phyloP scores from a whole-genome alignment of 257 asterid species.

The Capsicum rhomboideum region DNA sequence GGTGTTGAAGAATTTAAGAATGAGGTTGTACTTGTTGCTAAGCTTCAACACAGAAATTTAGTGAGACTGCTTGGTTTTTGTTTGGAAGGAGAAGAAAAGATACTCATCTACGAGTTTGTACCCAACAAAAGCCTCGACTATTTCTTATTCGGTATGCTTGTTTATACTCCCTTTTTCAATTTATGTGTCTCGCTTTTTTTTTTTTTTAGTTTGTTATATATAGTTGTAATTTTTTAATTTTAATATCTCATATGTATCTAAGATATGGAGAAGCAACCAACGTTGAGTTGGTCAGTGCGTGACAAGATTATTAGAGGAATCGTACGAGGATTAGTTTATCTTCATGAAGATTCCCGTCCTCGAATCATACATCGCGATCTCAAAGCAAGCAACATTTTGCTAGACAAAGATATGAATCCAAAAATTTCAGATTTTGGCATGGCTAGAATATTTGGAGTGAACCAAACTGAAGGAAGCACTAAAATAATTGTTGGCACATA shows the following conservation, averaged over 20 bases:
- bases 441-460: background rate
- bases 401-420: background rate
- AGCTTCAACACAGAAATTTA: background rate
- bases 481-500: background rate
- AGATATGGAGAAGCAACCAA: background rate
- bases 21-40: background rate
- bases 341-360: slow-evolving; percentile 1
- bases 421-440: background rate
- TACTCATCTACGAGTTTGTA: background rate
- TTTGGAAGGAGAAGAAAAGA: background rate
- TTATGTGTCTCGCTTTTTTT: background rate
- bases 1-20: background rate
- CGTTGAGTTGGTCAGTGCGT: background rate
- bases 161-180: background rate
- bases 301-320: background rate
- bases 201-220: background rate
- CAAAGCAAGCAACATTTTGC: background rate
- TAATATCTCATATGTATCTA: background rate
- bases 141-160: background rate
- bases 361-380: background rate
- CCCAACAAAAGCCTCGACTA: background rate
- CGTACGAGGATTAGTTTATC: background rate
- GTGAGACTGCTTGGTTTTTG: background rate
- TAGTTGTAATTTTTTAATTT: fast-evolving
- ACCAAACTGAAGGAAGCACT: background rate